Conservation (phyloP, 345 rosid genomes). For the Syzygium grande region DNA sequence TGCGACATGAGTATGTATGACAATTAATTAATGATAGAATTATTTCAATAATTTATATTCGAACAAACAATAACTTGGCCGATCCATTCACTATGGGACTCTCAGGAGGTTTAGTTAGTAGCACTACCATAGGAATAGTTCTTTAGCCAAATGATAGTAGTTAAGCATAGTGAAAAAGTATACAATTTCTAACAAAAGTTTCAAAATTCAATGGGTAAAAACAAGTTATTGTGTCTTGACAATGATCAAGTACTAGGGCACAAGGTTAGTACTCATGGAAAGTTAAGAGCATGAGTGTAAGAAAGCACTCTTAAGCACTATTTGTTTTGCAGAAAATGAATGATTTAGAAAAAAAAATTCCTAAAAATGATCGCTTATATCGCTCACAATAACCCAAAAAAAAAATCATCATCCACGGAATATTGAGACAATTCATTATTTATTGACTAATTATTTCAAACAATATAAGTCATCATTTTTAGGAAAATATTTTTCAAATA, state of each 20-base stretch:
- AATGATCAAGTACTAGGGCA: not conserved
- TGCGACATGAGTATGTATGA: not conserved
- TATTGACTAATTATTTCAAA: not conserved
- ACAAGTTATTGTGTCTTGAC: not conserved
- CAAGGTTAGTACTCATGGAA: not conserved
- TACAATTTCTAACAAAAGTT: not conserved
- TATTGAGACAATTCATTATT: not conserved
- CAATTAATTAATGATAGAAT: not conserved
- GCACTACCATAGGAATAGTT: not conserved
- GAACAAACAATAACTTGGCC: not conserved
- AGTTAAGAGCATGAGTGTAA: not conserved
- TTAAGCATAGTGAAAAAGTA: not conserved
- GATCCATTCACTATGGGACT: not conserved
- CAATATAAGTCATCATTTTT: not conserved
- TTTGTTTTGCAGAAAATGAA: not conserved
- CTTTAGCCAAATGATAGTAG: not conserved
- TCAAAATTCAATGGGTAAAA: not conserved
- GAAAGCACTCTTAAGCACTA: not conserved
- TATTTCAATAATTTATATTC: not conserved
- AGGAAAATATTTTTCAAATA: not conserved
- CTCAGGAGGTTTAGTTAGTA: not conserved
- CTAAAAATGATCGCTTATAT: not conserved
- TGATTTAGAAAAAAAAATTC: not conserved
- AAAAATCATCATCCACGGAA: not conserved
- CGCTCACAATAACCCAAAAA: not conserved